Conservation (phyloP, 1,139 yeast species). For the Zygosaccharomyces sapae region DNA sequence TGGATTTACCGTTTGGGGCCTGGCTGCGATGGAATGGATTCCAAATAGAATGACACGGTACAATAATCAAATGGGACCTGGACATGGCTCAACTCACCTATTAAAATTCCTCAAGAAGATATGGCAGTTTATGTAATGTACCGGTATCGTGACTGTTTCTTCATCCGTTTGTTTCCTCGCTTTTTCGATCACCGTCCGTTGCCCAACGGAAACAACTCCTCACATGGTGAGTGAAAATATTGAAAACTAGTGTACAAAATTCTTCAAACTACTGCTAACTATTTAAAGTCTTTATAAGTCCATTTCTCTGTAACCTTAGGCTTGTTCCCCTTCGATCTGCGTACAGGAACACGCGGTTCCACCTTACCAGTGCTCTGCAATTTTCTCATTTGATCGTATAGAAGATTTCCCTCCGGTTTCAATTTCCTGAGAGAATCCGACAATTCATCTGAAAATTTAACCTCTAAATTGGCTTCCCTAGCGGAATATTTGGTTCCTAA, state of each 20-base stretch:
- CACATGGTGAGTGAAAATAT: conserved; percentile 2
- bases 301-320: conserved; percentile 83
- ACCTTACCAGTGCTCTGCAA: conserved; percentile 81
- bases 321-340: conserved; percentile 59
- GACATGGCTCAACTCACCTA: background rate
- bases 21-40: conserved; percentile 26
- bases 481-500: conserved; percentile 53
- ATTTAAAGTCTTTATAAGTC: conserved; percentile 86
- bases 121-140: no score
- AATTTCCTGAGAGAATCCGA: conserved; percentile 77
- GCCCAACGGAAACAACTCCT: no score
- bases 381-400: conserved; percentile 75
- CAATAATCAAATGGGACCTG: conserved; percentile 43
- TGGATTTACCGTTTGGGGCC: conserved; percentile 19
- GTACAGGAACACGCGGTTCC: conserved; percentile 75
- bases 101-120: no score
- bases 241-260: conserved; percentile 2
- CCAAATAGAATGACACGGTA: conserved; percentile 74
- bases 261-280: conserved; percentile 17
- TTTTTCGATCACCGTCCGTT: no score
- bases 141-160: no score
- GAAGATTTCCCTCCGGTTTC: conserved; percentile 85
- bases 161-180: no score
- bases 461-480: conserved; percentile 66
- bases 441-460: conserved; percentile 84